Evolutionary conservation across 148 eudicot species (phyloP), one percentile per base, ranked within the genome.

Genomic region (Vaccinium corymbosum): DNA sequence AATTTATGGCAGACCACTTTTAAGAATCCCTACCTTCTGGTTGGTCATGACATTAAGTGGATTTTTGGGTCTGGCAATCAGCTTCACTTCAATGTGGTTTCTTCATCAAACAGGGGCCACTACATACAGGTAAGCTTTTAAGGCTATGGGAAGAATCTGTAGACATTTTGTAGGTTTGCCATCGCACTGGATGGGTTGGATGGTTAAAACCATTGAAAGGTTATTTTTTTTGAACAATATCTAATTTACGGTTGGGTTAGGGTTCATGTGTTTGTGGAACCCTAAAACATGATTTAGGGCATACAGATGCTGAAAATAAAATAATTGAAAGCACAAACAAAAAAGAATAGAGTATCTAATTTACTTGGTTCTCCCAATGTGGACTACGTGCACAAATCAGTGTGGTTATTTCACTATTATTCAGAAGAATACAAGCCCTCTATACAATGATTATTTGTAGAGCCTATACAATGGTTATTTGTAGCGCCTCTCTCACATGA

Each of bases 81-180:
- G 99, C 90, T 97, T 97, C 90, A 94, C 98, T 84, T 97, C 99
- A 70, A 95, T 97, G 99, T 97, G 99, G 99, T 97, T 97, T 90
- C 99, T 97, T 84, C 99, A 94, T 88, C 98, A 97, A 90, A 97
- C 99, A 19, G 96, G 98, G 64, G 98, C 99, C 72, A 97, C 99
- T 59, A 97, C 99, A 25, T 97, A 97, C 91, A 95, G 99, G 99
- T 93, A 84, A 57, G 82, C 6, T 51, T 75, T 16, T 42, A 27
- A 61, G 12, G 35, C 17, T 25, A 61, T 59, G 68, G 17, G 19
- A 53, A 50, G 64, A 11, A 50, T 25, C 10, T 25, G 10, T 6
- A 49, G 53, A 32, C 20, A 50, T 66, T 10, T 79, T 38, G 49
- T 61, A 59, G 51, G 51, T 80, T 80, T 80, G 82, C 22, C 35